Base-by-base conservation (phyloP, 2,329 filamentous ascomycete species). In the Fusarium ramigenum region DNA sequence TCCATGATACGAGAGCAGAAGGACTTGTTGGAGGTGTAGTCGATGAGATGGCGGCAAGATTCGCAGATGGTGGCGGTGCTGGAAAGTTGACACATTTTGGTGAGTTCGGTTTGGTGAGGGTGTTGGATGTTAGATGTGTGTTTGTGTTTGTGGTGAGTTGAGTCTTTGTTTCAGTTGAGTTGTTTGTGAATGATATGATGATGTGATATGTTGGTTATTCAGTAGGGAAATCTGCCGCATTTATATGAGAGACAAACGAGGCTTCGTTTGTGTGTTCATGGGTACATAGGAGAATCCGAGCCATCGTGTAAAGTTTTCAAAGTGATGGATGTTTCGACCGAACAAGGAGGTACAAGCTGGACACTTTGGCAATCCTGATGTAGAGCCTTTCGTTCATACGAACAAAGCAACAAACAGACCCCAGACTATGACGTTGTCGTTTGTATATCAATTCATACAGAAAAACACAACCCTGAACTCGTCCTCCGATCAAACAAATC, bases 61-160 rank as follows among this genome's bases (percentile, higher is more conserved):
- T 57, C 39, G 44, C 68, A 70, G 21, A 71, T 56, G 25, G 39
- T 39, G 12, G 61, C 56, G 40, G 30, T 59, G 36, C 37, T 68
- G 19, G 28, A 50, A 10, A 66, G 25, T 28, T 52, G 49, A 32
- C 68, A 70, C 68, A 71, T 70, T 32, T 57, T 71, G 39, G 32
- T 11, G 43, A 18, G 21, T 54, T 64, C 42, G n/a, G 1, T 12
- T 34, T 21, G 25, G 1, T 36, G 16, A 19, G 9, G 3, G 43
- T 34, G 21, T 25, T 62, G 4, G 15, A 7, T 36, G 19, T 30
- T 30, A n/a, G n/a, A n/a, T n/a, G n/a, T n/a, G n/a, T n/a, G 23
- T 40, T 36, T 25, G 15, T 18, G 39, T n/a, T 21, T 37, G 8
- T 37, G 16, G 16, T 18, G 36, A 25, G 11, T 32, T 42, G 25